Percentiles rank a stretch among this genome's conserved stretches.
Conservation (phyloP, 2,329 filamentous ascomycete genomes). For the Lachnellula occidentalis region DNA sequence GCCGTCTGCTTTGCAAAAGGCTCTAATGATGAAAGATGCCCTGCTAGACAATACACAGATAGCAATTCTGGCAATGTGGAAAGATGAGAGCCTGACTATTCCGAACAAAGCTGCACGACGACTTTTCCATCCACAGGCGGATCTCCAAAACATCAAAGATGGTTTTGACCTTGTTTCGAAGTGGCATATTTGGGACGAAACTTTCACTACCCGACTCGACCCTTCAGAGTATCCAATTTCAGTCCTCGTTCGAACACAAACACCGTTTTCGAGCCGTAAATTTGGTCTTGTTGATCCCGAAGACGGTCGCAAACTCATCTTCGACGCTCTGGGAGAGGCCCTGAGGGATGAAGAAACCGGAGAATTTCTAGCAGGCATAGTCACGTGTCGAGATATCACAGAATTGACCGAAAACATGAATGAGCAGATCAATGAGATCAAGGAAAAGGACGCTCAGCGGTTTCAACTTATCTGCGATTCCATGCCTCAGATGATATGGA, state of each 20-base stretch:
- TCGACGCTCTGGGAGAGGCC: constrained; percentile 62
- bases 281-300: constrained; percentile 57
- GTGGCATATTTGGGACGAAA: constrained; percentile 59
- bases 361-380: constrained; percentile 68
- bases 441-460: constrained; percentile 64
- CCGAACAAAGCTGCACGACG: constrained; percentile 55
- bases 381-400: constrained; percentile 69
- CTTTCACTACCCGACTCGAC: constrained; percentile 55
- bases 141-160: constrained; percentile 36
- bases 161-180: constrained; percentile 52
- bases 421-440: constrained; percentile 62
- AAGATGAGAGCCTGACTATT: constrained; percentile 67
- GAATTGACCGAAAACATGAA: constrained; percentile 63
- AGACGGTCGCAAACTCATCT: constrained; percentile 49
- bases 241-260: constrained; percentile 55
- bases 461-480: constrained; percentile 73
- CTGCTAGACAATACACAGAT: constrained; percentile 69
- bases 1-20: constrained; percentile 66
- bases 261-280: constrained; percentile 52
- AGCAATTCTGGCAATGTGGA: constrained; percentile 76
- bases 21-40: constrained; percentile 70
- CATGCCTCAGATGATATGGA: constrained; percentile 71
- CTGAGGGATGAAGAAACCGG: constrained; percentile 61
- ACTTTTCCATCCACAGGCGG: constrained; percentile 42
- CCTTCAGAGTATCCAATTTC: constrained; percentile 62